Conservation (phyloP, 23 red algal species). For the Gracilaria caudata region DNA sequence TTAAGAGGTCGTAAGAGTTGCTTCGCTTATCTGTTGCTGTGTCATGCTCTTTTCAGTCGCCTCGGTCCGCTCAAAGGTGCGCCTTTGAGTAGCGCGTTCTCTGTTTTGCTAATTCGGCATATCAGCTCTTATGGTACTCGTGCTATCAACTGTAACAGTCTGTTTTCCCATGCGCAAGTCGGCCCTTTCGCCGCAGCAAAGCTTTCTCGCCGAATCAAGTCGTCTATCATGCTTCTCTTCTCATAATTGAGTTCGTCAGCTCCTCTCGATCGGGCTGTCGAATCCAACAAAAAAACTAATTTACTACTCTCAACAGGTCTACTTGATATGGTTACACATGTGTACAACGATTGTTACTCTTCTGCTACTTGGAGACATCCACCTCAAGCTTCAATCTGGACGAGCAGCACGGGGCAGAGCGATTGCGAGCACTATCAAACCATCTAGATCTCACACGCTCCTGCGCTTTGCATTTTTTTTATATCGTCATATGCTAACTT, state of each 20-base stretch:
- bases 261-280: too few relatives aligned
- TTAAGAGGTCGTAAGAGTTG: too few relatives aligned
- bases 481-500: slow-evolving; percentile 9
- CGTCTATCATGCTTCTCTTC: neutral
- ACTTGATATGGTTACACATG: neutral
- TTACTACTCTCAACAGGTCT: neutral
- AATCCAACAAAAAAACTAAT: too few relatives aligned
- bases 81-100: neutral
- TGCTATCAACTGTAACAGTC: neutral
- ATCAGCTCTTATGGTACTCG: too few relatives aligned
- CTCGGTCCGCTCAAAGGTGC: too few relatives aligned
- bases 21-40: too few relatives aligned
- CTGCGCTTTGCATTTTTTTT: neutral
- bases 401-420: slow-evolving; percentile 29
- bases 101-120: neutral
- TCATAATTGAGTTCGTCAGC: neutral
- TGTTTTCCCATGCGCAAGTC: neutral
- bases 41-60: too few relatives aligned
- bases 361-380: neutral
- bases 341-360: neutral
- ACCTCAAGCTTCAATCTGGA: neutral
- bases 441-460: neutral
- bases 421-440: neutral
- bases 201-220: neutral
- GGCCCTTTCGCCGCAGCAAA: neutral